Evolutionary conservation across 371 early-diverging fungal species (phyloP).

Genomic region (Lichtheimia ramosa): DNA sequence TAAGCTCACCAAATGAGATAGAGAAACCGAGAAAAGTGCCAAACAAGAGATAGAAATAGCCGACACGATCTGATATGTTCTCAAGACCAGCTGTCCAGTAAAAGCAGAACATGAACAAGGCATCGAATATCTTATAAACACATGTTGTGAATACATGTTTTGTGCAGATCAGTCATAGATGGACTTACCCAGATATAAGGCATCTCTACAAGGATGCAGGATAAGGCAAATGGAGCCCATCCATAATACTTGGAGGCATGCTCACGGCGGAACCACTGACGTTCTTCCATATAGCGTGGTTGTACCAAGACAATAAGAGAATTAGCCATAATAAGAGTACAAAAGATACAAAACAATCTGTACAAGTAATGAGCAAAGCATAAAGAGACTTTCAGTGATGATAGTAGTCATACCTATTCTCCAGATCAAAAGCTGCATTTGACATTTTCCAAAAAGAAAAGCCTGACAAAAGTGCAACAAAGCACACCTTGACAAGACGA

Average conservation of each 20-base stretch:
- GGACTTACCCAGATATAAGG: slow-evolving; percentile 49
- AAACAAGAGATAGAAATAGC: slow-evolving; percentile 57
- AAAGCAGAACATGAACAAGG: slow-evolving; percentile 51
- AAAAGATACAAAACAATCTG: slow-evolving; percentile 65
- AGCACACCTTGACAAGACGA: slow-evolving; percentile 36
- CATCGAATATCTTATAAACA: slow-evolving; percentile 1
- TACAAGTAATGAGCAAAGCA: slow-evolving; percentile 15
- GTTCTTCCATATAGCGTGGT: slow-evolving; percentile 67
- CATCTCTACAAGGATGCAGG: slow-evolving; percentile 50
- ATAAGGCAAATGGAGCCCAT: slow-evolving; percentile 56
- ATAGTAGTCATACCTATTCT: slow-evolving; percentile 5
- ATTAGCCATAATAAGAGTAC: slow-evolving; percentile 8
- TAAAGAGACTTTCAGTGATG: no score
- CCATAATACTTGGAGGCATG: slow-evolving; percentile 65
- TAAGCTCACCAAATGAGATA: slow-evolving; percentile 60
- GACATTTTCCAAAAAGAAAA: slow-evolving; percentile 59
- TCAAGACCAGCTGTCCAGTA: slow-evolving; percentile 68
- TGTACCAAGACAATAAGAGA: slow-evolving; percentile 19
- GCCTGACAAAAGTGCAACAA: slow-evolving; percentile 47
- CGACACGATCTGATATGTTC: slow-evolving; percentile 35
- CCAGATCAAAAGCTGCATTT: slow-evolving; percentile 50
- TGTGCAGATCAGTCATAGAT: no score
- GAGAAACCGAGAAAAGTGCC: slow-evolving; percentile 58
- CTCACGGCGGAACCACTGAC: slow-evolving; percentile 65
- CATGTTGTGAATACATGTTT: no score